Evolutionary conservation across 2,329 filamentous ascomycete species (phyloP), one percentile per base, ranked within the genome.

Genomic region (Paecilomyces variotii): DNA sequence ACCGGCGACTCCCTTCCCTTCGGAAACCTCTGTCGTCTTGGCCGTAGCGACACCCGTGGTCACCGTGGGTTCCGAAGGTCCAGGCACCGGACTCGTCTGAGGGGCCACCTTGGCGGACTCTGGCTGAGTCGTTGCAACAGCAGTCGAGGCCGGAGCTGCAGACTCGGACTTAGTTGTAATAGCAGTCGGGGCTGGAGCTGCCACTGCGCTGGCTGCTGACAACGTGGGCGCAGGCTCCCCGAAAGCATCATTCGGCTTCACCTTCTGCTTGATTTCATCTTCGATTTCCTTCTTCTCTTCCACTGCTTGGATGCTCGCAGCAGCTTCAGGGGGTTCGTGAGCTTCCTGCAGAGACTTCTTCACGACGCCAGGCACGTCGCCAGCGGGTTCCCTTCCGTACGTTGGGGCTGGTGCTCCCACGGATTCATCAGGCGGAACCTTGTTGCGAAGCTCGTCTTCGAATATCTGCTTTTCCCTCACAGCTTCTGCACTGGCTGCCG

Each of bases 201-300:
- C 72, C 34, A 71, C 65, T 14, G 72, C 58, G 24, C 72, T 71
- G 19, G 72, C 72, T 30, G 76, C 76, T 57, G 64, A 77, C 67
- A 56, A 70, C 10, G 59, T 61, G 3, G 61, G 61, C 24, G 73
- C 74, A 1, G 75, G 74, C 35, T 68, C 63, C 7, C 71, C 71
- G 25, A 62, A 56, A 3, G 62, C 61, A 1, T 72, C 63, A 24
- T 60, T 59, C 1, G 60, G 57, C 4, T 67, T 60, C 14, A 73
- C 65, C 50, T 88, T 84, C 63, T 83, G 80, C 57, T 90, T 76
- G 10, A 92, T 78, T 75, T 92, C 86, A n/a, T 82, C 73, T 76
- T 91, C 88, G 2, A 90, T 80, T 12, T 76, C 79, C 70, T 82
- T 83, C 82, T 91, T 91, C 64, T 90, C 87, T 63, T 81, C 74